phyloP scores from a whole-genome alignment of 805 yeast species.

The Starmerella bombicola region DNA sequence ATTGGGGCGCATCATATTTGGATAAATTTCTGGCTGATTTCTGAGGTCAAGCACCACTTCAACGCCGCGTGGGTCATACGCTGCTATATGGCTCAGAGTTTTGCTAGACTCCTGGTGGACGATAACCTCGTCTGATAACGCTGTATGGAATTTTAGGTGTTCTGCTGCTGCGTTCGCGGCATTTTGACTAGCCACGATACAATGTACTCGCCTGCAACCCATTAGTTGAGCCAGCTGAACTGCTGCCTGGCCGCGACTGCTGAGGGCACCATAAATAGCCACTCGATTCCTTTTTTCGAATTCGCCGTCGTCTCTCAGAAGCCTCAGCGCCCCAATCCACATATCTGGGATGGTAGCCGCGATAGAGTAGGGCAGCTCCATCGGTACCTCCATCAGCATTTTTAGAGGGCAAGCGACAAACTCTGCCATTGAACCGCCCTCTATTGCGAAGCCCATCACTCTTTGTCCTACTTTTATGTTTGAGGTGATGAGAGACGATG shows the following conservation, averaged over 20 bases:
- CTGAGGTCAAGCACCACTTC: conserved; percentile 27
- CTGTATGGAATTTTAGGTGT: conserved; percentile 18
- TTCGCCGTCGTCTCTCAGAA: conserved; percentile 25
- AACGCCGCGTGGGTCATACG: conserved; percentile 24
- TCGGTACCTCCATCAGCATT: conserved; percentile 24
- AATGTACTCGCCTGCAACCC: conserved; percentile 29
- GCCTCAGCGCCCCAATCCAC: conserved; percentile 32
- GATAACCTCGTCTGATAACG: conserved; percentile 22
- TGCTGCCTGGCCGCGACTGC: conserved; percentile 29
- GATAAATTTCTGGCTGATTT: conserved; percentile 19
- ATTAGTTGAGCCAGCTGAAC: conserved; percentile 31
- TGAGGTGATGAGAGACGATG: neutral
- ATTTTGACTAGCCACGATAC: conserved; percentile 24
- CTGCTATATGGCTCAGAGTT: conserved; percentile 1
- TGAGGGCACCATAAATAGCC: conserved; percentile 30
- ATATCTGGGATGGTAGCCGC: conserved; percentile 30
- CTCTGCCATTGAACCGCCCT: conserved; percentile 33
- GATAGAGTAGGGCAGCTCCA: conserved; percentile 18
- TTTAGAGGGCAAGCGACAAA: conserved; percentile 25
- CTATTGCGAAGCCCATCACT: conserved; percentile 29
- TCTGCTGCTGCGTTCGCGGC: conserved; percentile 22
- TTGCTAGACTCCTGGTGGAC: conserved; percentile 13
- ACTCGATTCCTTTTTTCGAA: conserved; percentile 25
- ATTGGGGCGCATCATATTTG: conserved; percentile 23
- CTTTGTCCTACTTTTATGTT: conserved; percentile 26